Conservation (phyloP, 2,329 filamentous ascomycete genomes). For the Teratosphaeria gauchensis region DNA sequence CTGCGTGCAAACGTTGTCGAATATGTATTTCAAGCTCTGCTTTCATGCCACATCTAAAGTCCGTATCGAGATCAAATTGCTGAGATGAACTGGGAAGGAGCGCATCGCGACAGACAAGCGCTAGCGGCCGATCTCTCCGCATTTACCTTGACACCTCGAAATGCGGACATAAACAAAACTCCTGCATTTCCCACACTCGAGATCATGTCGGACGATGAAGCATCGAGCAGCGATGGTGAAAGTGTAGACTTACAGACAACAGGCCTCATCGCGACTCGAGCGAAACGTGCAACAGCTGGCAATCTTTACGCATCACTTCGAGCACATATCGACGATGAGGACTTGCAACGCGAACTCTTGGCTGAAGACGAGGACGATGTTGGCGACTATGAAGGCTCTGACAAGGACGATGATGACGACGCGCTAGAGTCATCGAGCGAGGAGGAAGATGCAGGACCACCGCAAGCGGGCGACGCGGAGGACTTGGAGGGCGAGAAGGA, state of each 20-base stretch:
- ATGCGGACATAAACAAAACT: neutral
- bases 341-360: constrained; percentile 32
- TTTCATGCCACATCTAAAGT: too few species aligned
- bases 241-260: constrained; percentile 19
- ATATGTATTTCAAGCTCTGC: neutral
- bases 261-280: constrained; percentile 60
- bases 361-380: constrained; percentile 44
- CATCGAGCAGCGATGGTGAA: constrained; percentile 8
- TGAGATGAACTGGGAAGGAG: neutral
- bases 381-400: constrained; percentile 32
- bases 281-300: constrained; percentile 71
- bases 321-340: constrained; percentile 43
- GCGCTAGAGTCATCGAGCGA: constrained; percentile 79
- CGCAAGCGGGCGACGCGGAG: constrained; percentile 40
- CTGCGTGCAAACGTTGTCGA: too few species aligned
- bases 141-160: neutral
- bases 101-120: neutral
- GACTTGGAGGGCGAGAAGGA: constrained; percentile 83
- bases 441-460: constrained; percentile 57
- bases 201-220: constrained; percentile 17
- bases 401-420: constrained; percentile 52
- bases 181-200: neutral
- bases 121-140: neutral
- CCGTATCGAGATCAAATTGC: neutral
- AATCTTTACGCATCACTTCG: constrained; percentile 73